Conservation (phyloP, 768 basidiomycete genomes). For the Podaxis mareebaensis region DNA sequence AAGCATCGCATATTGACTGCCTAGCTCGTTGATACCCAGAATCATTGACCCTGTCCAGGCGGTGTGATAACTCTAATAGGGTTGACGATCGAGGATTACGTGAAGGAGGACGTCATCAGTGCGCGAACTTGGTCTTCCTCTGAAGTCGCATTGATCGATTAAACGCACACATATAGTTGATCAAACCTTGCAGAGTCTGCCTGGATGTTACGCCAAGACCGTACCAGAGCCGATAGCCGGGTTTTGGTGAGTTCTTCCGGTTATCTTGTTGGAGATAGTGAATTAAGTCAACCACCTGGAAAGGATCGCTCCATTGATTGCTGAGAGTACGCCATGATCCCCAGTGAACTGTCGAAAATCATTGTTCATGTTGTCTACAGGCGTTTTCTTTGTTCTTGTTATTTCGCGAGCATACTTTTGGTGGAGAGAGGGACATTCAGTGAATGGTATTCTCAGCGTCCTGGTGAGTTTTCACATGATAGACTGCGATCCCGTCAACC, state of each 20-base stretch:
- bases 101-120: slow-evolving; percentile 27
- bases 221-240: slow-evolving; percentile 30
- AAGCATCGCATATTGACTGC: not conserved
- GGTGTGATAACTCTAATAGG: slow-evolving; percentile 26
- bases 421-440: slow-evolving; percentile 27
- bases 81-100: slow-evolving; percentile 27
- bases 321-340: slow-evolving; percentile 25
- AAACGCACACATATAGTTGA: slow-evolving; percentile 20
- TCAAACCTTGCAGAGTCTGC: slow-evolving; percentile 21
- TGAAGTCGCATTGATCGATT: not conserved
- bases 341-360: not conserved
- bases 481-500: not conserved
- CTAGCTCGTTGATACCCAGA: not conserved
- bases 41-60: slow-evolving; percentile 16
- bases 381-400: slow-evolving; percentile 26
- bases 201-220: slow-evolving; percentile 30
- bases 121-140: slow-evolving; percentile 11
- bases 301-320: slow-evolving; percentile 28
- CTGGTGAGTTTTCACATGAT: slow-evolving; percentile 18
- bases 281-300: not conserved
- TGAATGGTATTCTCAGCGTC: slow-evolving; percentile 25
- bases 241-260: slow-evolving; percentile 23
- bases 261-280: not conserved
- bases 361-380: slow-evolving; percentile 4
- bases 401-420: slow-evolving; percentile 25